A percentile compares a stretch with the other conserved stretches of the same genome.
Evolutionary conservation across 352 stramenopile species (phyloP).

Genomic region (Pythium utonaiense): DNA sequence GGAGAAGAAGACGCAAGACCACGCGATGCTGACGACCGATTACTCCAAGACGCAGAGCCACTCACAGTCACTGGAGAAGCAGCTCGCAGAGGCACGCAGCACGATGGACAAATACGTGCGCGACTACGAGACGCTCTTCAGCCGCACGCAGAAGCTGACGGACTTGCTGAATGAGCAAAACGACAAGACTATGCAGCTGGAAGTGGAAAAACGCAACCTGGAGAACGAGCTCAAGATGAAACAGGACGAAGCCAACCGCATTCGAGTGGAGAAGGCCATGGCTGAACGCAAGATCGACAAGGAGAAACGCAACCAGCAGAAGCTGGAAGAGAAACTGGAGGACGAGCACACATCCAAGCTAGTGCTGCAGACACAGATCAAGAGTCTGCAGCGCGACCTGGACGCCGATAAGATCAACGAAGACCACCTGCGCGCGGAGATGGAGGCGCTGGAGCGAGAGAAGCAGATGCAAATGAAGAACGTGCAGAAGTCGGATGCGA

Average conservation of each 20-base stretch:
- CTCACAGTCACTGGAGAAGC: slow-evolving; percentile 85
- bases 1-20: slow-evolving; percentile 76
- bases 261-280: slow-evolving; percentile 87
- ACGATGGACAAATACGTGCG: slow-evolving; percentile 94
- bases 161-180: slow-evolving; percentile 92
- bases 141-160: slow-evolving; percentile 89
- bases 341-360: slow-evolving; percentile 85
- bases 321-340: slow-evolving; percentile 91
- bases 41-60: slow-evolving; percentile 67
- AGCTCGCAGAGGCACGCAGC: slow-evolving; percentile 54
- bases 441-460: slow-evolving; percentile 85
- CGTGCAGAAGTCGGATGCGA: slow-evolving; percentile 79
- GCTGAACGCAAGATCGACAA: slow-evolving; percentile 89
- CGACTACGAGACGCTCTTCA: slow-evolving; percentile 92
- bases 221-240: slow-evolving; percentile 86
- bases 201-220: slow-evolving; percentile 74
- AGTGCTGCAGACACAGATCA: slow-evolving; percentile 79
- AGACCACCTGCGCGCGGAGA: slow-evolving; percentile 64
- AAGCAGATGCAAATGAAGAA: slow-evolving; percentile 84
- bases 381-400: slow-evolving; percentile 77
- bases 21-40: slow-evolving; percentile 42
- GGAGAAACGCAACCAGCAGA: slow-evolving; percentile 79
- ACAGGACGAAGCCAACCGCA: slow-evolving; percentile 78
- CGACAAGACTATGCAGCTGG: slow-evolving; percentile 81
- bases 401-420: slow-evolving; percentile 79